Evolutionary conservation across 2,329 filamentous ascomycete species (phyloP).

Genomic region (Cytospora schulzeri): DNA sequence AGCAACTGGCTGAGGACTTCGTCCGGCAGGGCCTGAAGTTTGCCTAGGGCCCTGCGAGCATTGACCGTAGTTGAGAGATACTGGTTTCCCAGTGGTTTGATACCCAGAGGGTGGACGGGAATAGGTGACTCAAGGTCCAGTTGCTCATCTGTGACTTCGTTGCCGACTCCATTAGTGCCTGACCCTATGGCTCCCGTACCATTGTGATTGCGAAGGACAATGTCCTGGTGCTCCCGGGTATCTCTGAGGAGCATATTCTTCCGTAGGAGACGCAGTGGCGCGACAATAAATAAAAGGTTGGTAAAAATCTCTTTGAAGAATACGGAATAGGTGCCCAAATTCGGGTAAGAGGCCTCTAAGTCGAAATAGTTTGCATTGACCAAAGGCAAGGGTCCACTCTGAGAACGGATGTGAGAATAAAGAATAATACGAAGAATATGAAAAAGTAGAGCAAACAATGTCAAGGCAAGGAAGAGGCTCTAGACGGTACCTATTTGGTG

Average conservation of each 20-base stretch:
- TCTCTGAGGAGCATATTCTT: slow-evolving; percentile 26
- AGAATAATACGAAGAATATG: not conserved
- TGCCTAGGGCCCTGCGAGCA: slow-evolving; percentile 67
- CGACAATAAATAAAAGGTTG: not conserved
- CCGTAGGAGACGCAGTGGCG: not conserved
- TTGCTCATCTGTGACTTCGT: slow-evolving; percentile 22
- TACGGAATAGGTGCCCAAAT: not conserved
- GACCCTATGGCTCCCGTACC: slow-evolving; percentile 3
- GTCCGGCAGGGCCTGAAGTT: slow-evolving; percentile 72
- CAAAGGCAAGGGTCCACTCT: not conserved
- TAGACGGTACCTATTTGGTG: not conserved
- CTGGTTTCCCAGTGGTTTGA: slow-evolving; percentile 87
- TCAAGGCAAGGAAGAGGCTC: not conserved
- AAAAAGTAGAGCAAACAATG: not conserved
- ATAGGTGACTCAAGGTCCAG: slow-evolving; percentile 55
- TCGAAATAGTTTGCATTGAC: not conserved
- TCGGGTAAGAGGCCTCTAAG: slow-evolving; percentile 1
- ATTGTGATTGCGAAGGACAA: slow-evolving; percentile 25
- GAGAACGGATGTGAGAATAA: not conserved
- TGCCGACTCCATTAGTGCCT: not conserved
- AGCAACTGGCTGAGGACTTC: slow-evolving; percentile 76
- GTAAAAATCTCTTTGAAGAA: not conserved
- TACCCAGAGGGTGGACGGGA: slow-evolving; percentile 76
- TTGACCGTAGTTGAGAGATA: slow-evolving; percentile 66
- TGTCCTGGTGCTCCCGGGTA: slow-evolving; percentile 17